Conservation (phyloP, 2,329 filamentous ascomycete species). For the Lasiodiplodia sp. region DNA sequence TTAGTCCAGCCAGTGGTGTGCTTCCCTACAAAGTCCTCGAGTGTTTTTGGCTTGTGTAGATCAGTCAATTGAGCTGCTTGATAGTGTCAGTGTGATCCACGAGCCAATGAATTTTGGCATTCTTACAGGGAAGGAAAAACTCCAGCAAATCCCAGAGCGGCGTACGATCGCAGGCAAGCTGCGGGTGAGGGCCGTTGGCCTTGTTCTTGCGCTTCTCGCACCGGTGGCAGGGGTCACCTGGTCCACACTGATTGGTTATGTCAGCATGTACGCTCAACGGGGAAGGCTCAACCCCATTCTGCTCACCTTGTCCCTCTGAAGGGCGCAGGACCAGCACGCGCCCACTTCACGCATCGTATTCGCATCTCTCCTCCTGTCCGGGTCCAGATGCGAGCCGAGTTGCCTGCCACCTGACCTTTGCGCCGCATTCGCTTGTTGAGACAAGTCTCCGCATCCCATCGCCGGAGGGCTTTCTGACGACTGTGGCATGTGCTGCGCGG, state of each 20-base stretch:
- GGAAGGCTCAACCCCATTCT: background rate
- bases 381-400: slow-evolving; percentile 47
- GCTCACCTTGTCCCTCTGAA: slow-evolving; percentile 55
- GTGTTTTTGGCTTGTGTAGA: slow-evolving; percentile 34
- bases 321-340: slow-evolving; percentile 57
- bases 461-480: slow-evolving; percentile 21
- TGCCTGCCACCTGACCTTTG: slow-evolving; percentile 46
- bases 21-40: slow-evolving; percentile 49
- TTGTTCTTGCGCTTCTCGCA: slow-evolving; percentile 49
- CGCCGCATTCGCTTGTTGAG: background rate
- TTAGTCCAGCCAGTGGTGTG: slow-evolving; percentile 48
- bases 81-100: slow-evolving; percentile 27
- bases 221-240: slow-evolving; percentile 48
- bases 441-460: background rate
- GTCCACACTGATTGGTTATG: slow-evolving; percentile 43
- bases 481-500: slow-evolving; percentile 13
- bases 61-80: slow-evolving; percentile 29
- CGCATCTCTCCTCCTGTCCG: slow-evolving; percentile 49
- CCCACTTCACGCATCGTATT: slow-evolving; percentile 55
- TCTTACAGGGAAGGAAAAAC: slow-evolving; percentile 52
- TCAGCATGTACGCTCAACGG: slow-evolving; percentile 26
- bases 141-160: slow-evolving; percentile 53
- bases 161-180: slow-evolving; percentile 54
- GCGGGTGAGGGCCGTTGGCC: slow-evolving; percentile 48
- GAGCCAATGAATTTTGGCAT: background rate